Evolutionary conservation across 805 yeast genomes (phyloP).

Genomic region (Candida manassasensis): DNA sequence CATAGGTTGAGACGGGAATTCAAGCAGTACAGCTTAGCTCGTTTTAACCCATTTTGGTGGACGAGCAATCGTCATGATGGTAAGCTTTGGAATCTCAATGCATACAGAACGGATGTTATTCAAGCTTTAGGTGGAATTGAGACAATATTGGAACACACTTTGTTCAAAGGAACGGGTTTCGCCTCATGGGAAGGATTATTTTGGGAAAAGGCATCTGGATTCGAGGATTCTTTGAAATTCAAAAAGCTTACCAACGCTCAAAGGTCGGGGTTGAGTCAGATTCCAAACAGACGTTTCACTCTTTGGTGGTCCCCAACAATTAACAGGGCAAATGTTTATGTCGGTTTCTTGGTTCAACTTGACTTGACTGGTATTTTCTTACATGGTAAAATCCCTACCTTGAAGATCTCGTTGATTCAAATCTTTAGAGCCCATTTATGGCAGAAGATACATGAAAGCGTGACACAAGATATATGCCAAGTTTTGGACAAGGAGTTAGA

Average conservation of each 20-base stretch:
- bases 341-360: constrained; percentile 92
- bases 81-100: constrained; percentile 86
- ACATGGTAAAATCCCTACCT: constrained; percentile 96
- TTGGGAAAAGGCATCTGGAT: constrained; percentile 98
- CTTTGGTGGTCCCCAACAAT: constrained; percentile 99
- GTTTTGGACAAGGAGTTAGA: constrained; percentile 85
- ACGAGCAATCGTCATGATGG: constrained; percentile 91
- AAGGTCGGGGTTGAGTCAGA: constrained; percentile 93
- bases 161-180: constrained; percentile 95
- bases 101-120: constrained; percentile 92
- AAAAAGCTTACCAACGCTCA: constrained; percentile 96
- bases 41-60: constrained; percentile 96
- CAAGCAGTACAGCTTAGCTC: constrained; percentile 63
- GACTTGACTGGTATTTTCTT: constrained; percentile 95
- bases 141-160: constrained; percentile 89
- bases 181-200: constrained; percentile 98
- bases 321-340: constrained; percentile 95
- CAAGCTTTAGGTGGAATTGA: constrained; percentile 98
- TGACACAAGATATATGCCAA: constrained; percentile 90
- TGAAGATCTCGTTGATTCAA: constrained; percentile 91
- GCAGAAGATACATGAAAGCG: constrained; percentile 97
- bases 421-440: constrained; percentile 96
- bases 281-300: constrained; percentile 95
- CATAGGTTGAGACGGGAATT: constrained; percentile 80
- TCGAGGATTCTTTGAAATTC: constrained; percentile 92